Conservation (phyloP, 2,329 filamentous ascomycete genomes). For the Clathrospora elynae region DNA sequence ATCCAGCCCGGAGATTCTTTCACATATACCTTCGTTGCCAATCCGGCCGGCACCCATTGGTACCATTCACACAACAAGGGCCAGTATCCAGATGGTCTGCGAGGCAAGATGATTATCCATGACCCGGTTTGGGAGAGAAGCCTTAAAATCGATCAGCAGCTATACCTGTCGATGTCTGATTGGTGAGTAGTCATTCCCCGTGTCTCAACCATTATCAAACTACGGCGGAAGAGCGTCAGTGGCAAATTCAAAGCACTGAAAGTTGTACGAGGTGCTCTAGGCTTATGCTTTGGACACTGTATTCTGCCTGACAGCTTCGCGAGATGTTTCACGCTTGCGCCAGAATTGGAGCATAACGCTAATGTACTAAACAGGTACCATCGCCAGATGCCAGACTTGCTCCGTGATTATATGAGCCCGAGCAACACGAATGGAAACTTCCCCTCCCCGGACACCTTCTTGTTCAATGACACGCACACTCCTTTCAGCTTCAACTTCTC, state of each 20-base stretch:
- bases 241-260: no score
- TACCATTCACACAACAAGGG: conserved; percentile 68
- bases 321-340: no score
- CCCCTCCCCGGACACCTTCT: conserved; percentile 9
- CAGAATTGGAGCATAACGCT: no score
- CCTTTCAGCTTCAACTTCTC: conserved; percentile 43
- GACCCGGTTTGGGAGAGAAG: conserved; percentile 49
- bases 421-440: conserved; percentile 42
- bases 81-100: conserved; percentile 49
- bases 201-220: no score
- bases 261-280: no score
- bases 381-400: conserved; percentile 28
- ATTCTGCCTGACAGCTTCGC: no score
- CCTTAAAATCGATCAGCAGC: conserved; percentile 34
- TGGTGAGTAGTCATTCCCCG: conserved; percentile 26
- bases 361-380: conserved; percentile 6
- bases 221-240: no score
- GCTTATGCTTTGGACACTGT: no score
- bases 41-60: conserved; percentile 60
- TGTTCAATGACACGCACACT: conserved; percentile 16
- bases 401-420: conserved; percentile 52
- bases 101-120: conserved; percentile 48
- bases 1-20: conserved; percentile 67
- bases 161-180: conserved; percentile 11
- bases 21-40: conserved; percentile 68